A percentile compares a stretch with the other conserved stretches of the same genome.
Conservation (phyloP, 2,329 filamentous ascomycete genomes). For the Colletotrichum noveboracense region DNA sequence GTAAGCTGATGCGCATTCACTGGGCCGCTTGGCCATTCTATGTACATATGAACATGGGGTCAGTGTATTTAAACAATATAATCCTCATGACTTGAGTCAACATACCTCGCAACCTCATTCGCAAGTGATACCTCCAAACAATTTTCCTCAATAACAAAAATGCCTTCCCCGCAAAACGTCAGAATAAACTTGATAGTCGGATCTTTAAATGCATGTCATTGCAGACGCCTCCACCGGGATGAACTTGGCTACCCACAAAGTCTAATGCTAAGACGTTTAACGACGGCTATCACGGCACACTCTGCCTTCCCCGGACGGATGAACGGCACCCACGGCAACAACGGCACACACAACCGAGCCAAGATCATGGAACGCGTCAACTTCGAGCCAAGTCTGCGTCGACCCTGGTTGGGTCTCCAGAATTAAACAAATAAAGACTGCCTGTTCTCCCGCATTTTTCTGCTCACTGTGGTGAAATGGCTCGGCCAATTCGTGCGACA, state of each 20-base stretch:
- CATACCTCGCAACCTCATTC: background rate
- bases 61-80: slow-evolving; percentile 15
- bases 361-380: slow-evolving; percentile 1
- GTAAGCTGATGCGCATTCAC: slow-evolving; percentile 13
- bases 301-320: background rate
- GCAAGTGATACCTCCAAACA: background rate
- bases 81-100: slow-evolving; percentile 5
- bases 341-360: slow-evolving; percentile 15
- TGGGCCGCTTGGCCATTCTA: slow-evolving; percentile 9
- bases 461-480: background rate
- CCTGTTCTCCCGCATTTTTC: background rate
- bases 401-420: background rate
- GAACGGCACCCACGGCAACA: slow-evolving; percentile 1
- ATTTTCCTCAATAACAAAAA: background rate
- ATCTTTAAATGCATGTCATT: background rate
- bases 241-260: background rate
- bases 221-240: background rate
- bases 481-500: background rate
- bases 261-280: background rate
- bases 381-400: background rate
- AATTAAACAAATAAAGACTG: background rate
- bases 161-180: background rate
- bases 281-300: slow-evolving; percentile 12
- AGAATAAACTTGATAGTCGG: background rate
- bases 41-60: slow-evolving; percentile 19